These are phyloP conservation scores for Neolentinus lepideus DNA, from an alignment of 1,284 basidiomycete genomes.

Conservation along the genomic window DNA sequence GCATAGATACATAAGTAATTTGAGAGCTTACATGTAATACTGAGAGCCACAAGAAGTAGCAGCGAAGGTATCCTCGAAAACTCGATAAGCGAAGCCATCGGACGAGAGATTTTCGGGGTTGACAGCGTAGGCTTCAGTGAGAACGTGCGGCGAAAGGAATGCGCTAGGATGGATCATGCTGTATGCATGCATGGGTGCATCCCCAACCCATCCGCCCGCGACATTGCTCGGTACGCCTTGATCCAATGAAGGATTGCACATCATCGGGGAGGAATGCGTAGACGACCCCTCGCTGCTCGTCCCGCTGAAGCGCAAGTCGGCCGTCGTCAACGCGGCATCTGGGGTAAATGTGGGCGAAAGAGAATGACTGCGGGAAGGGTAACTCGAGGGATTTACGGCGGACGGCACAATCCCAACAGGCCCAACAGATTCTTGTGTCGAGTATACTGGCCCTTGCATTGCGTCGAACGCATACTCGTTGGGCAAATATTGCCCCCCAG, in stretches of 20 bases:
- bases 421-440: background rate
- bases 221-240: background rate
- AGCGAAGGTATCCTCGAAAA: background rate
- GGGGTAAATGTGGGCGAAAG: background rate
- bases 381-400: background rate
- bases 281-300: background rate
- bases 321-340: background rate
- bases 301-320: too few relatives aligned
- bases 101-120: background rate
- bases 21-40: background rate
- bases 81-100: background rate
- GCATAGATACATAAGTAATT: background rate
- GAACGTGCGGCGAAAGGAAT: background rate
- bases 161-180: background rate
- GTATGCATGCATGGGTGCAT: background rate
- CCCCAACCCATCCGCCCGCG: background rate
- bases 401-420: background rate
- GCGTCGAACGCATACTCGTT: background rate
- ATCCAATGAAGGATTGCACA: background rate
- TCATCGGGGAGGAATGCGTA: background rate
- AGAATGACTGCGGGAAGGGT: background rate
- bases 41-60: background rate
- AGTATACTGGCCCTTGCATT: background rate
- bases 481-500: too few relatives aligned
- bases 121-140: background rate